phyloP scores from a whole-genome alignment of 768 basidiomycete genomes.

The Tricholoma matsutake region DNA sequence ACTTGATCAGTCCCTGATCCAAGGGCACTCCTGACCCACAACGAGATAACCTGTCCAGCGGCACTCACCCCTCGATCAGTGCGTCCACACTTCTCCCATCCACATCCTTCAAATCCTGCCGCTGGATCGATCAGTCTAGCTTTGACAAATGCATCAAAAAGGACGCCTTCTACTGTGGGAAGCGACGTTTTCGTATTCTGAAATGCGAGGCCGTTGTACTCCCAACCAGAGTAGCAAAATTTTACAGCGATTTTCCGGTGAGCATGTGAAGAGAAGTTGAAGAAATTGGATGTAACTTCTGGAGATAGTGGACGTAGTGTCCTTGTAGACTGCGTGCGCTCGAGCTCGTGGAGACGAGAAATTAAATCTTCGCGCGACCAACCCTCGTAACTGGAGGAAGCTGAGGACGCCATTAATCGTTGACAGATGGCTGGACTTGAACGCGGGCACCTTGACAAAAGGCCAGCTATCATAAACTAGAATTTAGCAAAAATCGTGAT shows the following conservation, averaged over 20 bases:
- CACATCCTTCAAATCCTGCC: constrained; percentile 79
- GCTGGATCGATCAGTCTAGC: constrained; percentile 73
- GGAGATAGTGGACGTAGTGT: constrained; percentile 25
- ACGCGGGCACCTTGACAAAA: constrained; percentile 11
- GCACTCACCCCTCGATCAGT: constrained; percentile 96
- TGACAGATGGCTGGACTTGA: constrained; percentile 4
- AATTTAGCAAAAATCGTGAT: not conserved
- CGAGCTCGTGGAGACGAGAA: constrained; percentile 56
- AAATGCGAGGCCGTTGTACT: constrained; percentile 86
- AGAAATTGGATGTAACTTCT: constrained; percentile 28
- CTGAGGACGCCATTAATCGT: constrained; percentile 23
- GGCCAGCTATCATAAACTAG: constrained; percentile 11
- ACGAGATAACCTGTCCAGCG: constrained; percentile 87
- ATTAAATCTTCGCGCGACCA: constrained; percentile 66
- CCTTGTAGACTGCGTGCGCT: constrained; percentile 27
- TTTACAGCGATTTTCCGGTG: constrained; percentile 90
- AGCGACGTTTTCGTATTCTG: constrained; percentile 69
- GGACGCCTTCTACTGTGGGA: constrained; percentile 87
- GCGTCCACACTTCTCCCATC: constrained; percentile 88
- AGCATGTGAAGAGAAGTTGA: constrained; percentile 67
- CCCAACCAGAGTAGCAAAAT: constrained; percentile 90
- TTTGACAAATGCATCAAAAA: constrained; percentile 78
- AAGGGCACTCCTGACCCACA: constrained; percentile 83
- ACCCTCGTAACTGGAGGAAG: constrained; percentile 32
- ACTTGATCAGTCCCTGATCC: constrained; percentile 17